Evolutionary conservation across 2,329 filamentous ascomycete genomes (phyloP).

Genomic region (Metarhizium robertsii): DNA sequence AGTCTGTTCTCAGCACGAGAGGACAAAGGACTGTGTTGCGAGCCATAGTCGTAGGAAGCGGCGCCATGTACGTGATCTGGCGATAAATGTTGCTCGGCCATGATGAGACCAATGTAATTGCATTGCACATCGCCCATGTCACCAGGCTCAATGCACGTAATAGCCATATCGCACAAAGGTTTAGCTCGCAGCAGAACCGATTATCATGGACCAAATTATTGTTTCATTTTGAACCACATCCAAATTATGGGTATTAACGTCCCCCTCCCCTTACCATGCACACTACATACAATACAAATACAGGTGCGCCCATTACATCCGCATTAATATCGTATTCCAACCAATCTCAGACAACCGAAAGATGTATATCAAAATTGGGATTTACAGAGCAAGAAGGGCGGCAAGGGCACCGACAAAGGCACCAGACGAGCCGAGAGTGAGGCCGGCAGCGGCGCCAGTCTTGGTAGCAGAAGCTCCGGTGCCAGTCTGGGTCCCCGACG

Average conservation of each 20-base stretch:
- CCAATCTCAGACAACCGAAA: background rate
- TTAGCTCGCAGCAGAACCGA: too few relatives aligned
- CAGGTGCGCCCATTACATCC: background rate
- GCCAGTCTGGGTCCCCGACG: slow-evolving; percentile 12
- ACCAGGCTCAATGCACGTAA: too few relatives aligned
- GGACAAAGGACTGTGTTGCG: too few relatives aligned
- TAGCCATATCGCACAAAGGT: too few relatives aligned
- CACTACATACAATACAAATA: background rate
- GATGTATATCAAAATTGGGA: background rate
- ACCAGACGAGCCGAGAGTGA: slow-evolving; percentile 24
- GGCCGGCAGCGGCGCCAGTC: slow-evolving; percentile 10
- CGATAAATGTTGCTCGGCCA: too few relatives aligned
- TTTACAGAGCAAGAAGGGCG: slow-evolving; percentile 42
- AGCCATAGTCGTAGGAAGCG: too few relatives aligned
- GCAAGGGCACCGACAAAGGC: slow-evolving; percentile 38
- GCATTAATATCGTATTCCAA: background rate
- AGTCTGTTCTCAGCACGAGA: too few relatives aligned
- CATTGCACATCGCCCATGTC: too few relatives aligned
- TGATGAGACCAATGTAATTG: too few relatives aligned
- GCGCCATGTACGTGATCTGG: too few relatives aligned
- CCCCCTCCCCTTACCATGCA: background rate
- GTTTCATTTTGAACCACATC: background rate
- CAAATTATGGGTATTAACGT: background rate
- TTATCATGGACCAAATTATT: background rate
- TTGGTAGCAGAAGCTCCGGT: slow-evolving; percentile 11